These are phyloP conservation scores for Nicotiana benthamiana DNA, from an alignment of 257 asterid species.

Conservation along the genomic window DNA sequence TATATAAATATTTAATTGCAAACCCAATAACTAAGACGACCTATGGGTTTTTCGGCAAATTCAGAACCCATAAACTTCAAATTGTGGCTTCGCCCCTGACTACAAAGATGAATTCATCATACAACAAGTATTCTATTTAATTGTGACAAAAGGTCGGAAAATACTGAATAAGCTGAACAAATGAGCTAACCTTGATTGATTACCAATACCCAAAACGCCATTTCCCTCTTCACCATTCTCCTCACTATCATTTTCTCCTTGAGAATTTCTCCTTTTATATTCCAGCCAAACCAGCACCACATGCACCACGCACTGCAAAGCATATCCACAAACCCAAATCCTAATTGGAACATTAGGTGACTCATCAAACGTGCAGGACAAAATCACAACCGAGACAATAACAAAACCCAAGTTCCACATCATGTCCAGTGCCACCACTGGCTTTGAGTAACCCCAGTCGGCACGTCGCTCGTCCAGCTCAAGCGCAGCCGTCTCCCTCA, in stretches of 20 bases:
- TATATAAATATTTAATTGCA: too few species aligned
- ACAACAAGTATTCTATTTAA: background rate
- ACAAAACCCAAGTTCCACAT: constrained; percentile 86
- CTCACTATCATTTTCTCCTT: constrained; percentile 18
- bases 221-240: constrained; percentile 35
- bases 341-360: constrained; percentile 67
- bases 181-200: constrained; percentile 37
- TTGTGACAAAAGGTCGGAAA: background rate
- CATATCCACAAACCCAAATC: constrained; percentile 89
- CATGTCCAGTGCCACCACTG: constrained; percentile 81
- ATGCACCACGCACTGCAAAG: constrained; percentile 78
- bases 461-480: constrained; percentile 96
- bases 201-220: constrained; percentile 28
- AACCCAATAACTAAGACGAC: too few species aligned
- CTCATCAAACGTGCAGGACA: constrained; percentile 49
- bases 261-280: constrained; percentile 42
- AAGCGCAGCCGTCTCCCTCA: constrained; percentile 89
- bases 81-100: too few species aligned
- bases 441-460: constrained; percentile 93
- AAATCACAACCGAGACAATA: constrained; percentile 56
- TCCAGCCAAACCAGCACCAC: constrained; percentile 74
- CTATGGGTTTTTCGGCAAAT: too few species aligned
- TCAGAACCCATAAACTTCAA: too few species aligned
- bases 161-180: background rate
- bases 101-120: background rate